These are phyloP conservation scores for Lachnellula hyalina DNA, from an alignment of 2,329 filamentous ascomycete genomes.

Conservation along the genomic window DNA sequence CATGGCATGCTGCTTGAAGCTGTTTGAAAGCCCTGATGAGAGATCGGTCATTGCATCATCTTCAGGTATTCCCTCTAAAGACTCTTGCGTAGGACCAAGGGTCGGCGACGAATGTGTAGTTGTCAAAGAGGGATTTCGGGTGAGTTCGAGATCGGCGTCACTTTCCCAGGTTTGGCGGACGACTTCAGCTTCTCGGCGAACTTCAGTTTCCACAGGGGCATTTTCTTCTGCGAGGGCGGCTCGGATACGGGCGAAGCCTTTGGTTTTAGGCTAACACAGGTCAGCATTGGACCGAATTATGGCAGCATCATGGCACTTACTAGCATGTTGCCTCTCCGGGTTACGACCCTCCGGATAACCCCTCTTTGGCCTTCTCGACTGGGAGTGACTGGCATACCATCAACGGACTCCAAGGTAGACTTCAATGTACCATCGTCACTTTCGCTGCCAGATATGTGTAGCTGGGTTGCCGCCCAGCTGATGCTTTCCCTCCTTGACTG, in stretches of 20 bases:
- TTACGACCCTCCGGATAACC: conserved; percentile 78
- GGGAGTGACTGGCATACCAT: conserved; percentile 37
- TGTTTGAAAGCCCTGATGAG: conserved; percentile 45
- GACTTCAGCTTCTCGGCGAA: conserved; percentile 87
- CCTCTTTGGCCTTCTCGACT: conserved; percentile 58
- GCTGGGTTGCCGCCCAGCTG: conserved; percentile 81
- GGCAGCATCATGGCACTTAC: conserved; percentile 46
- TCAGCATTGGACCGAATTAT: conserved; percentile 25
- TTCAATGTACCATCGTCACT: conserved; percentile 63
- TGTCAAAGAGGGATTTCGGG: conserved; percentile 39
- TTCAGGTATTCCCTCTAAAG: conserved; percentile 66
- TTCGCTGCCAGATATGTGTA: conserved; percentile 78
- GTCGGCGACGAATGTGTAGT: conserved; percentile 66
- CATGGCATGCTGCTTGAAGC: conserved; percentile 69
- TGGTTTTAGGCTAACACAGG: conserved; percentile 74
- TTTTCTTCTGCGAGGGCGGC: conserved; percentile 85
- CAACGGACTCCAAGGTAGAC: conserved; percentile 34
- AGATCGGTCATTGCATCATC: conserved; percentile 61
- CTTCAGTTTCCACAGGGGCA: conserved; percentile 81
- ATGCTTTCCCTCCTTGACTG: conserved; percentile 76
- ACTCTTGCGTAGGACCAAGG: conserved; percentile 53
- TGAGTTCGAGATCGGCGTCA: conserved; percentile 59
- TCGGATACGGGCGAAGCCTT: conserved; percentile 88
- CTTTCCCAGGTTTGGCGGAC: conserved; percentile 92
- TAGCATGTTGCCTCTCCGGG: conserved; percentile 80